Evolutionary conservation across 805 yeast genomes (phyloP), one percentile per base, ranked within the genome.

Genomic region (Myxozyma udenii): DNA sequence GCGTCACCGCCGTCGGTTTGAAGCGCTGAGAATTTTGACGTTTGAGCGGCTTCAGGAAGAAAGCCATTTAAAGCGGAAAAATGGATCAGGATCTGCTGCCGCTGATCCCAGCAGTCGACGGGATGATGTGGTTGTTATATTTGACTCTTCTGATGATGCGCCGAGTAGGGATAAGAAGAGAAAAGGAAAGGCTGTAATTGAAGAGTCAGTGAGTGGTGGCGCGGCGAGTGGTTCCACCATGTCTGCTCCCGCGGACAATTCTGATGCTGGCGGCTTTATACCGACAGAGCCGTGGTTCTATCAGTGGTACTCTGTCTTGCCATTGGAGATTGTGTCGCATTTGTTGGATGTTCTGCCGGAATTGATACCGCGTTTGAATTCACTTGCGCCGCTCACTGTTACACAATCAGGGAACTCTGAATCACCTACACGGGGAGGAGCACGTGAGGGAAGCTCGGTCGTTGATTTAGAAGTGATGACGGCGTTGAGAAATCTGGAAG

Each of bases 251-350:
- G 14, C 14, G 33, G 33, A 9, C 14, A 14, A 14, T 9, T 9
- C 33, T 14, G 33, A 28, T 9, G 33, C 14, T 33, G 67, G 63
- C 32, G 71, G 74, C 3, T 64, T 79, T 33, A 65, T 78, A 48
- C 81, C 85, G 4, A 70, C 65, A 23, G 75, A 73, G 11, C 84
- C 84, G 3, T 83, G 37, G 69, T 71, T 26, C 64, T 71, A 41
- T 12, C 16, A 38, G 33, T 46, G 50, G 53, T 55, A 54, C 35
- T 18, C 45, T 1, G 30, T 30, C 23, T 39, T 54, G 18, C 55
- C 44, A 32, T 21, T 51, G 12, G 24, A 40, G 30, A 14, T 51
- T 25, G 33, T 48, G 16, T 26, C 22, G 22, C 50, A 51, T 25
- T 26, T 51, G 9, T 26, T 54, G 12, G 50, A 46, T 9, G 46